Conservation (phyloP, 805 yeast species). For the Saturnispora saitoi region DNA sequence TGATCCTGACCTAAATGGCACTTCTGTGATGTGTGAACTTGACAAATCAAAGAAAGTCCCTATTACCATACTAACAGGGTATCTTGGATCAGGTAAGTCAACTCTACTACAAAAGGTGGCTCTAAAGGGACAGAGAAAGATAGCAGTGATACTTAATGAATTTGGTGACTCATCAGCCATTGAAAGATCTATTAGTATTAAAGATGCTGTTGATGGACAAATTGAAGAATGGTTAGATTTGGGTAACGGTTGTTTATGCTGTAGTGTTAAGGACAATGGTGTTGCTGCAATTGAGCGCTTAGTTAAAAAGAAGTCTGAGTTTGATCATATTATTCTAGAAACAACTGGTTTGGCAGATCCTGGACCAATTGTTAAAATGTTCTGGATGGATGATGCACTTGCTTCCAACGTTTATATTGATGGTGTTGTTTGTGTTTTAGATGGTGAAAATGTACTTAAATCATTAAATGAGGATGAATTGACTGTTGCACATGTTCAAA, state of each 20-base stretch:
- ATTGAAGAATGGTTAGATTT: conserved; percentile 93
- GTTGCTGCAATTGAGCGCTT: conserved; percentile 89
- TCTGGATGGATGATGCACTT: conserved; percentile 92
- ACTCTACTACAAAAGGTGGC: conserved; percentile 75
- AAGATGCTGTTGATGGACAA: conserved; percentile 38
- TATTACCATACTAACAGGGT: conserved; percentile 88
- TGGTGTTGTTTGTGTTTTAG: conserved; percentile 85
- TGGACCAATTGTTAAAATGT: conserved; percentile 93
- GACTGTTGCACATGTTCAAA: conserved; percentile 82
- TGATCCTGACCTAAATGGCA: conserved; percentile 10
- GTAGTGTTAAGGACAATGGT: conserved; percentile 92
- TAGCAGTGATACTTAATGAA: conserved; percentile 89
- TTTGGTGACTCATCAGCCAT: conserved; percentile 87
- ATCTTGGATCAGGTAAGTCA: conserved; percentile 89
- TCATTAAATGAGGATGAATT: conserved; percentile 46
- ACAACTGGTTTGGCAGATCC: conserved; percentile 98
- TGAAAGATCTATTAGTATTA: conserved; percentile 75
- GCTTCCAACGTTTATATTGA: conserved; percentile 80
- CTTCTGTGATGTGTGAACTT: conserved; percentile 17
- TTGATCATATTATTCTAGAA: conserved; percentile 87
- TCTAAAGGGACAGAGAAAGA: conserved; percentile 53
- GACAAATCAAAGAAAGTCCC: conserved; percentile 51
- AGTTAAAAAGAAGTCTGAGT: conserved; percentile 54
- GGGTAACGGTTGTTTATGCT: conserved; percentile 95
- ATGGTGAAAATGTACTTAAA: conserved; percentile 53